Percentiles rank a stretch among this genome's conserved stretches.
These are phyloP conservation scores for Claviceps fusiformis DNA, from an alignment of 2,329 filamentous ascomycete species.

Conservation along the genomic window DNA sequence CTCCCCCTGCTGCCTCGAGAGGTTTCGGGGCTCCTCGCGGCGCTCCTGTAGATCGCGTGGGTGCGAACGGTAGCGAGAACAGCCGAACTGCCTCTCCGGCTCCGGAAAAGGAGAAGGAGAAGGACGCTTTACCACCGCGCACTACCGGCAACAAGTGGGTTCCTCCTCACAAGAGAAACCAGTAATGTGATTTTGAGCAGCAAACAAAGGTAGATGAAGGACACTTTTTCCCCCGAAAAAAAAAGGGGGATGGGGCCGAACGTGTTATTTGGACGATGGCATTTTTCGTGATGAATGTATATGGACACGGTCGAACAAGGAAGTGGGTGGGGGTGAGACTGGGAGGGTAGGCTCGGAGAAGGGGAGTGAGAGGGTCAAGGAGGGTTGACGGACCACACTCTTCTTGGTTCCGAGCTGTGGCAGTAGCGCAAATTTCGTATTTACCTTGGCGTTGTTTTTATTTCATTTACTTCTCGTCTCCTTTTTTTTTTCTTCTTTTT, in stretches of 20 bases:
- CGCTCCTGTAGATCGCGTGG: slow-evolving; percentile 28
- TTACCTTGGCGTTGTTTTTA: background rate
- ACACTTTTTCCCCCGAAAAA: background rate
- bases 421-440: background rate
- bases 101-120: slow-evolving; percentile 34
- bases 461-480: background rate
- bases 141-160: slow-evolving; percentile 49
- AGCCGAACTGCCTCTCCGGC: slow-evolving; percentile 27
- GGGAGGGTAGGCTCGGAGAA: background rate
- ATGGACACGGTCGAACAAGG: background rate
- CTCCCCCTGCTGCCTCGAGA: slow-evolving; percentile 29
- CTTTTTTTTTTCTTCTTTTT: background rate
- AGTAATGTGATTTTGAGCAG: slow-evolving; percentile 10
- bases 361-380: background rate
- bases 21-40: slow-evolving; percentile 18
- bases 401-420: background rate
- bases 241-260: background rate
- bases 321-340: too few species aligned
- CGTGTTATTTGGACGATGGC: background rate
- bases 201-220: background rate
- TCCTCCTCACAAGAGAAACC: slow-evolving; percentile 30
- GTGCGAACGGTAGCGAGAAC: slow-evolving; percentile 29
- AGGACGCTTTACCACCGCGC: slow-evolving; percentile 38
- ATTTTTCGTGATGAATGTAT: background rate
- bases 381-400: background rate